Base-by-base conservation (phyloP, 1,139 yeast genomes). In the Pichia sp. region DNA sequence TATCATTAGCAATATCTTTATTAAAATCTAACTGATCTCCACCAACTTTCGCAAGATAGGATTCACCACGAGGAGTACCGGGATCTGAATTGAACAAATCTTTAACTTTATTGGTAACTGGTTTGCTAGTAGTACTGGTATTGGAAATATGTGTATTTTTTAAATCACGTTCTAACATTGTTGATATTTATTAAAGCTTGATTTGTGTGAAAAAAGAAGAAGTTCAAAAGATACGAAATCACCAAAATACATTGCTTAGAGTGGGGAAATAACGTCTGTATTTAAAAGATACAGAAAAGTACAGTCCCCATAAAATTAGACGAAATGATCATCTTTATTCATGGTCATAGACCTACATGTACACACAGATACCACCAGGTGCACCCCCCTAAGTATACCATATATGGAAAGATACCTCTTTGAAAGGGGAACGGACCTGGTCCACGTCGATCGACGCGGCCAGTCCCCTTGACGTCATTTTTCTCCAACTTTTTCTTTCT, bases 61-160 rank as follows among this genome's bases (percentile, higher is more conserved):
- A 41, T 24, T 46, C 36, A 32, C 42, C 41, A 30, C 54, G 42
- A 26, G 54, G 56, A 26, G 47, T n/a, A n/a, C 39, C 16, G n/a
- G 12, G 26, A 37, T 46, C 45, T 4, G 7, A 30, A 25, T 35
- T 29, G n/a, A 5, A 8, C n/a, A n/a, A n/a, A n/a, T n/a, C 20
- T 4, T 22, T 16, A 35, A n/a, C 7, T 23, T 36, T n/a, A 4
- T 22, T 36, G 2, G 9, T 22, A 15, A n/a, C n/a, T n/a, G 26
- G 13, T 9, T 34, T 1, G 13, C 20, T 12, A 35, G 38, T 22
- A 8, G 24, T 11, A 22, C 8, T n/a, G 8, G 18, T 7, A 11
- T 20, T 20, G 9, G 39, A 15, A 11, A 26, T 20, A 11, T 35
- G 39, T 36, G 26, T 23, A 12, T 41, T 45, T 29, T 36, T 35